Base-by-base conservation (phyloP, 2,329 filamentous ascomycete genomes). In the Aspergillus sp. region DNA sequence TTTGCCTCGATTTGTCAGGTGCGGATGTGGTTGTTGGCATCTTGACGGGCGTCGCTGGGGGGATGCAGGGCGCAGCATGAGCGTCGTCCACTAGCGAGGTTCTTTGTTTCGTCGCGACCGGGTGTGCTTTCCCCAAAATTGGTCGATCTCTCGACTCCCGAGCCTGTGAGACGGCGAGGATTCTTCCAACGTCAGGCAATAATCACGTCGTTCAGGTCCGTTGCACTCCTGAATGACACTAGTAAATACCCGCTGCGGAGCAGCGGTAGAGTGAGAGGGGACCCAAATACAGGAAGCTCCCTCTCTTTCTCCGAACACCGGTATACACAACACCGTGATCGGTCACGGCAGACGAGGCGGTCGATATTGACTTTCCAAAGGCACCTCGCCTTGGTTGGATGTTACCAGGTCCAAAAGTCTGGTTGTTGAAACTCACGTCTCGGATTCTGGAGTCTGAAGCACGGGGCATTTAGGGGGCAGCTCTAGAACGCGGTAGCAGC, bases 1-100 rank as follows among this genome's bases (percentile, higher is more conserved):
- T 91, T 79, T 93, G 88, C 74, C 89, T 86, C 66, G 87, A 81
- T 77, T 92, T 91, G 78, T 89, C 87, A 78, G 88, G 80, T 69
- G 83, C 80, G 65, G 85, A 68, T 78, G 84, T 84, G 84, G 71
- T 72, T 50, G 76, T 68, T 61, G 78, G 76, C 78, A 81, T 81
- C 58, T 71, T 72, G 67, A 63, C 65, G 64, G 58, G 60, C 59
- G 59, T 69, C 62, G 59, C 59, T 68, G 58, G 58, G 58, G 59
- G 57, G 56, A 58, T 57, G 58, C 62, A 67, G 47, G 59, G 62
- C 60, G 66, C 72, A 65, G 64, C 68, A 71, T 71, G 63, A 63
- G 66, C 62, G 60, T 55, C 40, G 45, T 51, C 41, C 46, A 50
- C 55, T 19, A 41, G 41, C 47, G 42, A 50, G 25, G 25, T 43